phyloP scores from a whole-genome alignment of 352 stramenopile genomes.

The Phytophthora macrochlamydospora region DNA sequence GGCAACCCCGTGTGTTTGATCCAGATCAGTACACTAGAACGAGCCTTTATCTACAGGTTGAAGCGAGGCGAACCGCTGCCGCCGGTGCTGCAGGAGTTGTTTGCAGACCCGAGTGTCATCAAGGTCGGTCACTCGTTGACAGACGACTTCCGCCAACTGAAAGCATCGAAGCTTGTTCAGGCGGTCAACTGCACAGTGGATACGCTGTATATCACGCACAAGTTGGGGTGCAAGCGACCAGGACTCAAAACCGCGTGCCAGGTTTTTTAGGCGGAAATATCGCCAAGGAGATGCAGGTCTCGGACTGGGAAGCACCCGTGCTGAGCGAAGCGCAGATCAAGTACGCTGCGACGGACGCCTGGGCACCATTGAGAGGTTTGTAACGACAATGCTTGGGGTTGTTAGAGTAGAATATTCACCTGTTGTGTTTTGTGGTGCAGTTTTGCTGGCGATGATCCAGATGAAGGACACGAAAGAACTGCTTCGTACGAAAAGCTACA shows the following conservation, averaged over 20 bases:
- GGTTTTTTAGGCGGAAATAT: constrained; percentile 73
- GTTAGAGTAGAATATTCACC: not conserved
- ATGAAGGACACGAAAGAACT: constrained; percentile 59
- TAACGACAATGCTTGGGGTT: constrained; percentile 6
- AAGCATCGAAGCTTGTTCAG: constrained; percentile 59
- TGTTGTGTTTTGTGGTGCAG: constrained; percentile 30
- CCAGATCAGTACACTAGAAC: constrained; percentile 78
- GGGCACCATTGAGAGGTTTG: constrained; percentile 69
- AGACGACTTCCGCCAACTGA: constrained; percentile 75
- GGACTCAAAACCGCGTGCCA: constrained; percentile 77
- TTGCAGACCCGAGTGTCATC: constrained; percentile 61
- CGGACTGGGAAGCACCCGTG: constrained; percentile 73
- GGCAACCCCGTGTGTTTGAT: constrained; percentile 80
- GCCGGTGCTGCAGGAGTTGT: constrained; percentile 59
- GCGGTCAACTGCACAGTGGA: constrained; percentile 75
- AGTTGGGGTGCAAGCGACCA: constrained; percentile 76
- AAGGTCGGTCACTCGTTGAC: constrained; percentile 83
- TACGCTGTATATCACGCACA: constrained; percentile 78
- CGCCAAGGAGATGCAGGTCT: constrained; percentile 88
- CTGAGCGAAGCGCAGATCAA: constrained; percentile 77
- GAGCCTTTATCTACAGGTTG: constrained; percentile 77
- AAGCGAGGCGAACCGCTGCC: constrained; percentile 55
- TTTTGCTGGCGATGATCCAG: constrained; percentile 81
- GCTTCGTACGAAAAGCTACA: constrained; percentile 76
- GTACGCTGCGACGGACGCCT: constrained; percentile 85